Evolutionary conservation across 768 basidiomycete genomes (phyloP), one percentile per base, ranked within the genome.

Genomic region (Coprinopsis marcescibilis): DNA sequence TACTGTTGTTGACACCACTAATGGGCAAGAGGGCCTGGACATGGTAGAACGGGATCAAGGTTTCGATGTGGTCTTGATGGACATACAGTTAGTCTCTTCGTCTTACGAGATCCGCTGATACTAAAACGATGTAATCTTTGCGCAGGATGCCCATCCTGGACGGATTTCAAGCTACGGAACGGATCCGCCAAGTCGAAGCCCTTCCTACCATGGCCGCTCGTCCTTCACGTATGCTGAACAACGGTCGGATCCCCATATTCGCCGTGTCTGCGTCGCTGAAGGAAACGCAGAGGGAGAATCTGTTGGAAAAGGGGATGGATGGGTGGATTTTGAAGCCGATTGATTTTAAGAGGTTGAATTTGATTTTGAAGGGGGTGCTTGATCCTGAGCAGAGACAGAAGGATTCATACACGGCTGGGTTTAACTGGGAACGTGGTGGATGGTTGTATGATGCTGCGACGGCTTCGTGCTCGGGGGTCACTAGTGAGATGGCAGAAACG

Each of bases 261-360:
- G 89, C 85, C 23, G 87, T 92, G 13, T 86, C 85, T 2, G 87
- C 87, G 1, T 86, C 85, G 11, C 67, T 89, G 7, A 59, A 65
- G 29, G 82, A 84, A 53, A 63, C 62, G 14, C 79, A 85, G 55
- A 71, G 78, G 3, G 62, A 70, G 0, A 73, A 81, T 45, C 63
- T 89, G 43, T 61, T 67, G 6, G 58, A 67, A 11, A 62, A 70
- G 37, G 80, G 86, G 32, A 75, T 89, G 59, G 85, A 89, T 58
- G 89, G 88, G 3, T 92, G 86, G 86, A 77, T 89, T 14, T 65
- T 90, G 51, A 90, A 90, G 62, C 89, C 88, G 0, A 80, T 90
- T 53, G 81, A 89, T 59, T 89, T 87, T 62, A 76, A 78, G 51
- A 71, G 88, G 12, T 70, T 90, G 10, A 62, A 71, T 19, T 57